Evolutionary conservation across 768 basidiomycete species (phyloP).

Genomic region (Boletus pseudo-olivaceus): DNA sequence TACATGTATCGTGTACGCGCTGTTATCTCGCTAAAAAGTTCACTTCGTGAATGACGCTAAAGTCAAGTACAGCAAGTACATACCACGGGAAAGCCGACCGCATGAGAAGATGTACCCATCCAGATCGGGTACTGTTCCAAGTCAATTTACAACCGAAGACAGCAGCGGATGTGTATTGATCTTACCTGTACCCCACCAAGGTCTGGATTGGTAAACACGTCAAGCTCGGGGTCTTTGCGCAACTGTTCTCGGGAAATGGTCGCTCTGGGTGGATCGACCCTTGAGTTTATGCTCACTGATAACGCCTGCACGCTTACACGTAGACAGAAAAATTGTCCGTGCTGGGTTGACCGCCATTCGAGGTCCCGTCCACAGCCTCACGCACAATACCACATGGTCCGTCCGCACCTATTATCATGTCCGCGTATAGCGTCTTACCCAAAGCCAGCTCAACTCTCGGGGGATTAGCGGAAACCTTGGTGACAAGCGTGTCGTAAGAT

Average conservation of each 20-base stretch:
- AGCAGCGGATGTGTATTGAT: not conserved
- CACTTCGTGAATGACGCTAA: not conserved
- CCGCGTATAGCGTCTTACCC: conserved; percentile 43
- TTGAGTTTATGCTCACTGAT: not conserved
- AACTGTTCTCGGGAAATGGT: conserved; percentile 40
- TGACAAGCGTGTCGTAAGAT: conserved; percentile 38
- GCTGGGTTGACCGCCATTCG: conserved; percentile 19
- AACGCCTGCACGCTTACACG: conserved; percentile 32
- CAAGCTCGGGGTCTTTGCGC: conserved; percentile 38
- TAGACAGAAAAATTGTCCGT: conserved; percentile 36
- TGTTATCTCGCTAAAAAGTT: conserved; percentile 29
- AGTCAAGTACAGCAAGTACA: not conserved
- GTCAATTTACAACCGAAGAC: not conserved
- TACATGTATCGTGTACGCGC: conserved; percentile 33
- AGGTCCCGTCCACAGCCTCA: conserved; percentile 30
- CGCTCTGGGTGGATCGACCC: conserved; percentile 25
- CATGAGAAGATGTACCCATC: conserved; percentile 19
- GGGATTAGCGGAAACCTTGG: conserved; percentile 26
- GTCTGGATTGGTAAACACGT: conserved; percentile 15
- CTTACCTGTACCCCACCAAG: conserved; percentile 15
- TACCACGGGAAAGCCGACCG: conserved; percentile 17
- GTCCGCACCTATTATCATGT: conserved; percentile 58
- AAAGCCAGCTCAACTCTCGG: conserved; percentile 34
- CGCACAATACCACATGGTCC: conserved; percentile 44
- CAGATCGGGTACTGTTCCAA: conserved; percentile 15